phyloP scores from a whole-genome alignment of 1,139 yeast species.

The Hyphopichia wangnamkhiaoensis region DNA sequence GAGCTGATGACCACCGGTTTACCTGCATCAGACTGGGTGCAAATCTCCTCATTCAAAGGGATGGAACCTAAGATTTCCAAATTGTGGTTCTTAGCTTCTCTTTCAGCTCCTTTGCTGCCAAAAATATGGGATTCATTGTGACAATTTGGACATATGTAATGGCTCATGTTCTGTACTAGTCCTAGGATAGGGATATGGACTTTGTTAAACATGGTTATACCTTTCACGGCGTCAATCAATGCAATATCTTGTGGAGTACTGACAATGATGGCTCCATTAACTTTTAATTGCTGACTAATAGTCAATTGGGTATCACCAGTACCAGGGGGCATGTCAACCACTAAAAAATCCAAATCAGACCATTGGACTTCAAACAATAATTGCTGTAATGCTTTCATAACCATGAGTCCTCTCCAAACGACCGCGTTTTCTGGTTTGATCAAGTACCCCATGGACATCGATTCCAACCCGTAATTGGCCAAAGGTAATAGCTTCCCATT shows the following conservation, averaged over 20 bases:
- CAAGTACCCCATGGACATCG: conserved; percentile 90
- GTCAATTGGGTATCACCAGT: conserved; percentile 89
- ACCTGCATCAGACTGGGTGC: conserved; percentile 63
- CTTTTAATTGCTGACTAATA: conserved; percentile 71
- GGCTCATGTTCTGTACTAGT: conserved; percentile 82
- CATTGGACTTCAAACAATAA: conserved; percentile 79
- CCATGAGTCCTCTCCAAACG: conserved; percentile 87
- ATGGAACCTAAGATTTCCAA: conserved; percentile 62
- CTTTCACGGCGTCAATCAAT: conserved; percentile 76
- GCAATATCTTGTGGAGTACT: conserved; percentile 91
- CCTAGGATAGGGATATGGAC: conserved; percentile 78
- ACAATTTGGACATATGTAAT: conserved; percentile 74
- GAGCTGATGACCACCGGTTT: conserved; percentile 59
- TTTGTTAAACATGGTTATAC: conserved; percentile 75
- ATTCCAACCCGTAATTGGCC: conserved; percentile 73
- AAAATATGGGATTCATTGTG: conserved; percentile 72
- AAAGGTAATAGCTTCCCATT: conserved; percentile 65
- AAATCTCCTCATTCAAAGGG: conserved; percentile 66
- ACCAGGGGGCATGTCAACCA: conserved; percentile 89
- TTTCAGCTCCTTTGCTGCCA: conserved; percentile 65
- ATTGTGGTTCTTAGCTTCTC: conserved; percentile 54
- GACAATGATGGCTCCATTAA: conserved; percentile 80
- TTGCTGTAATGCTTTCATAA: conserved; percentile 85
- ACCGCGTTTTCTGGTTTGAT: conserved; percentile 69
- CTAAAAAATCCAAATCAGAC: conserved; percentile 69